These are phyloP conservation scores for Cinnamomum micranthum DNA, from an alignment of 164 flowering plant species.

Conservation along the genomic window DNA sequence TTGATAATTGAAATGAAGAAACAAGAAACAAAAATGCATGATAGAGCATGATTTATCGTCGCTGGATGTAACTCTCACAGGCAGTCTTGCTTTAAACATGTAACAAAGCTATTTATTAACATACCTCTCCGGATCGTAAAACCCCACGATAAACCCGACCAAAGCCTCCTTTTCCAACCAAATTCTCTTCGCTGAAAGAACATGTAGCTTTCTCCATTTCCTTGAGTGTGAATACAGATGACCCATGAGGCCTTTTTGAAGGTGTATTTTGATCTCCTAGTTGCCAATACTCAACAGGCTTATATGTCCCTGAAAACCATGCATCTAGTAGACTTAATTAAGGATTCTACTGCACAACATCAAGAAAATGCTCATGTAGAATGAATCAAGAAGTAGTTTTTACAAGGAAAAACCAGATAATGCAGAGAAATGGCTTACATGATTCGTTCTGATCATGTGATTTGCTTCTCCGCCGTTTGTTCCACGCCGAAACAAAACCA, in stretches of 20 bases:
- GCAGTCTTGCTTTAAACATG: too few relatives aligned
- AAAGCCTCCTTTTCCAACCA: conserved; percentile 94
- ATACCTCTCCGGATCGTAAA: conserved; percentile 89
- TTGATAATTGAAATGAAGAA: too few relatives aligned
- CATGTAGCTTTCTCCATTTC: conserved; percentile 95
- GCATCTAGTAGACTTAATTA: background rate
- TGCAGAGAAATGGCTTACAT: conserved; percentile 41
- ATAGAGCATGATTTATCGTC: too few relatives aligned
- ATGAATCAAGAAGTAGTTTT: background rate
- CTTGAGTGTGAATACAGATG: conserved; percentile 75
- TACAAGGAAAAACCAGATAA: background rate
- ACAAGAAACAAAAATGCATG: too few relatives aligned
- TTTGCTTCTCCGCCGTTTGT: conserved; percentile 83
- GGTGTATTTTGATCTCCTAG: conserved; percentile 50
- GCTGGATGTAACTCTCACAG: too few relatives aligned
- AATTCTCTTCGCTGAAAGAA: conserved; percentile 70
- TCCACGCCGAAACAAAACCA: conserved; percentile 89
- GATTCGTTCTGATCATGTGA: conserved; percentile 75
- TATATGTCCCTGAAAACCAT: conserved; percentile 63
- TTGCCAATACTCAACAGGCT: conserved; percentile 69
- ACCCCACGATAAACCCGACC: conserved; percentile 83
- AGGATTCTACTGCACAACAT: background rate
- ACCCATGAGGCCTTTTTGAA: conserved; percentile 53
- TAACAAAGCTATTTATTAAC: background rate
- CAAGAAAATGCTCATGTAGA: background rate